A percentile compares a stretch with the other conserved stretches of the same genome.
phyloP scores from a whole-genome alignment of 192 early-diverging fungal species.

The Spizellomyces punctatus region DNA sequence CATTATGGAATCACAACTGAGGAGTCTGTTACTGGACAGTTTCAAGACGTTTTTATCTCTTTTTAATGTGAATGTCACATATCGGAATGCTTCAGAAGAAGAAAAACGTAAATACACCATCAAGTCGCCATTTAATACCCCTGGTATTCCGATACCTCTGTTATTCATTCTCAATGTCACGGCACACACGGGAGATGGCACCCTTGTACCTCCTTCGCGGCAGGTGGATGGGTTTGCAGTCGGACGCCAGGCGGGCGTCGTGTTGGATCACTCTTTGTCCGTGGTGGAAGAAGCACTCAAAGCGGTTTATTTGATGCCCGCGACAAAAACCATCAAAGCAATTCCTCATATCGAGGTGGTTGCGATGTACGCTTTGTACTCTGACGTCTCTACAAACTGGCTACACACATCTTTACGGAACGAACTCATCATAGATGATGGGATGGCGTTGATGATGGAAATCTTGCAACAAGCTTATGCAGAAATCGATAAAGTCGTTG shows the following conservation, averaged over 20 bases:
- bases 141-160: slow-evolving; percentile 1
- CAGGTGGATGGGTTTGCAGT: not conserved
- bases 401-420: not conserved
- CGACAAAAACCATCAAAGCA: not conserved
- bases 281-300: not conserved
- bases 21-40: slow-evolving; percentile 24
- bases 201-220: not conserved
- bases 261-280: not conserved
- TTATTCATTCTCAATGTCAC: slow-evolving; percentile 5
- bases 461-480: slow-evolving; percentile 12
- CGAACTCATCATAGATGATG: not conserved
- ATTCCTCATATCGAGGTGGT: slow-evolving; percentile 27
- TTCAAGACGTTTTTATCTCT: slow-evolving; percentile 21
- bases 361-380: slow-evolving; percentile 19
- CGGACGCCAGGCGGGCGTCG: not conserved
- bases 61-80: slow-evolving; percentile 20
- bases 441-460: not conserved
- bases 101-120: not conserved
- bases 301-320: not conserved
- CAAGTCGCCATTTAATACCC: not conserved
- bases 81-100: slow-evolving; percentile 3
- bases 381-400: not conserved
- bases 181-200: not conserved
- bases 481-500: slow-evolving; percentile 13
- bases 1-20: slow-evolving; percentile 38